Conservation (phyloP, 768 basidiomycete genomes). For the Royoungia palumana region DNA sequence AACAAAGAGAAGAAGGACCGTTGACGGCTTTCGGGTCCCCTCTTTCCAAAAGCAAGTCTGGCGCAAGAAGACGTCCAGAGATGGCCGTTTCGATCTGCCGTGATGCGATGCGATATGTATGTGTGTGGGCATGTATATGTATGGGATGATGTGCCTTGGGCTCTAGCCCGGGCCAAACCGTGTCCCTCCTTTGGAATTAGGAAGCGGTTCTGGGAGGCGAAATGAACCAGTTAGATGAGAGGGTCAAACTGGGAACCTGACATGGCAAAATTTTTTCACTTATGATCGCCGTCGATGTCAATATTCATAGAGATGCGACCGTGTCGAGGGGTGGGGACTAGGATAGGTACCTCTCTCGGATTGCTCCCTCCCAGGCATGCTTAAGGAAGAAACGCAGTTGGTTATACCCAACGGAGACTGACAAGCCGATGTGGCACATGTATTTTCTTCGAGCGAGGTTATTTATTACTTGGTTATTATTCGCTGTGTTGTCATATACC, state of each 20-base stretch:
- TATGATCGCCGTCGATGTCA: conserved; percentile 24
- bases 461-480: too few species aligned
- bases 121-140: conserved; percentile 6
- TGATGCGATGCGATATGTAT: conserved; percentile 5
- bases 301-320: too few species aligned
- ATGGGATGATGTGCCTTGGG: neutral
- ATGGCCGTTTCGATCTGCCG: conserved; percentile 12
- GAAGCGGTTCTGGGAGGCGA: conserved; percentile 16
- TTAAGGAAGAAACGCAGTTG: conserved; percentile 9
- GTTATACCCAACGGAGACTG: neutral
- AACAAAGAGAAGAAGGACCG: too few species aligned
- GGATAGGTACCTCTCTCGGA: too few species aligned
- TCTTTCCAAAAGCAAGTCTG: conserved; percentile 14
- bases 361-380: conserved; percentile 2
- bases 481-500: conserved; percentile 2
- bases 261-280: neutral
- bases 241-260: too few species aligned
- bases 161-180: too few species aligned
- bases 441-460: too few species aligned
- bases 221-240: conserved; percentile 8
- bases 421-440: too few species aligned
- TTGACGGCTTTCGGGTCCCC: conserved; percentile 1
- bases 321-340: conserved; percentile 7
- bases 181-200: too few species aligned
- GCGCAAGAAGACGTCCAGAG: conserved; percentile 16